These are phyloP conservation scores for Backusella morwellensis DNA, from an alignment of 192 early-diverging fungal genomes.

Conservation along the genomic window DNA sequence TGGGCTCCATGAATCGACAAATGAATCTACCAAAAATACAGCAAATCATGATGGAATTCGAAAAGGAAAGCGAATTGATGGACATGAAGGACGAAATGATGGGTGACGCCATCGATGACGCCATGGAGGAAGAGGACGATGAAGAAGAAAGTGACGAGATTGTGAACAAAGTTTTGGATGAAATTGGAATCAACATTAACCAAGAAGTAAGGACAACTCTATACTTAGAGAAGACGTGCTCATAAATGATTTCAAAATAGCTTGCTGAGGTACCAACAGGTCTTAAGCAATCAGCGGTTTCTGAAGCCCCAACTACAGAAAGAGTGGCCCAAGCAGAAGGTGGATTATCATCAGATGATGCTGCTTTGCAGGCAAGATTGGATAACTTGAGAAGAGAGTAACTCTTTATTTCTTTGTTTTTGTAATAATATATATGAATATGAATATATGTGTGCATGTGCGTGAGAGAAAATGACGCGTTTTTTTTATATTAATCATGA, in stretches of 20 bases:
- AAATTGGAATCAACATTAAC: conserved; percentile 86
- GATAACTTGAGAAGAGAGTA: conserved; percentile 88
- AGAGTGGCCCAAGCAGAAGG: conserved; percentile 54
- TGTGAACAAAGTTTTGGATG: conserved; percentile 92
- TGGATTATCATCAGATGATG: conserved; percentile 63
- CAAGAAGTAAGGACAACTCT: conserved; percentile 54
- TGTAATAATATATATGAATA: not conserved
- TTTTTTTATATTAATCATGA: not conserved
- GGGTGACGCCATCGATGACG: conserved; percentile 96
- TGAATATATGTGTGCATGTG: not conserved
- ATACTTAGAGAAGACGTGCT: not conserved
- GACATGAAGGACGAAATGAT: conserved; percentile 99
- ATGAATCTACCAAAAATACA: conserved; percentile 94
- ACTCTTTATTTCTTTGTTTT: not conserved
- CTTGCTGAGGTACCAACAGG: conserved; percentile 48
- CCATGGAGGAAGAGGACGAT: conserved; percentile 92
- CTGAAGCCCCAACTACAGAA: conserved; percentile 31
- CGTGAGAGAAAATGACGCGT: not conserved
- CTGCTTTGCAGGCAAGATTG: conserved; percentile 85
- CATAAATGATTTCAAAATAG: conserved; percentile 19
- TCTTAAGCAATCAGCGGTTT: conserved; percentile 34
- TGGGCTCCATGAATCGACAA: conserved; percentile 92
- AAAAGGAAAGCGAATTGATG: conserved; percentile 92
- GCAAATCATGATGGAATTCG: conserved; percentile 98
- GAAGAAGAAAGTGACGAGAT: conserved; percentile 90